Evolutionary conservation across 495 filamentous ascomycete species (phyloP).

Genomic region (Staphylotrichum longicolle): DNA sequence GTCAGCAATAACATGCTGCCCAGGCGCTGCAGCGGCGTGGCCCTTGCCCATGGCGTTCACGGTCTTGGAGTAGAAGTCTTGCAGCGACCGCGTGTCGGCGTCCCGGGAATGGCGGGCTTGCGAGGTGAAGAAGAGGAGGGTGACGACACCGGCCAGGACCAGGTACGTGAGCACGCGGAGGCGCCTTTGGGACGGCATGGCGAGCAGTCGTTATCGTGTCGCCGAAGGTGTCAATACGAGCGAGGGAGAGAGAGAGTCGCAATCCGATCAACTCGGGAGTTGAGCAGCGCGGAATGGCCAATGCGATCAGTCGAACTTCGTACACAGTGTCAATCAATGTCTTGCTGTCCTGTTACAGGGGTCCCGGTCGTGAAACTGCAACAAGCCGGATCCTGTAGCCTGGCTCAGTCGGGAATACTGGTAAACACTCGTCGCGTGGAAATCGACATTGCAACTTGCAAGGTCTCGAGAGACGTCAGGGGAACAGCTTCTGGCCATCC

Average conservation of each 20-base stretch:
- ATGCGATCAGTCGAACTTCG: too few relatives aligned
- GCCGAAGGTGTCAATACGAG: too few relatives aligned
- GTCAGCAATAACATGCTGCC: conserved; percentile 35
- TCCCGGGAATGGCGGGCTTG: conserved; percentile 38
- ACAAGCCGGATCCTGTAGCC: too few relatives aligned
- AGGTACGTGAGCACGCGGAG: conserved; percentile 58
- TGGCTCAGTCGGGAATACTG: too few relatives aligned
- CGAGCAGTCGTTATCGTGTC: conserved; percentile 20
- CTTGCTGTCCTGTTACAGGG: too few relatives aligned
- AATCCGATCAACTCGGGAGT: too few relatives aligned
- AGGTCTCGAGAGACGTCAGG: too few relatives aligned
- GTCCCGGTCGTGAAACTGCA: too few relatives aligned
- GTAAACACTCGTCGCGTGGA: background rate
- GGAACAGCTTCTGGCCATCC: too few relatives aligned
- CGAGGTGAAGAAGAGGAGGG: conserved; percentile 62
- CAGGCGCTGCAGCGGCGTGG: conserved; percentile 19
- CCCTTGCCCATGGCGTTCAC: conserved; percentile 45
- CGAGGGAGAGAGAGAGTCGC: too few relatives aligned
- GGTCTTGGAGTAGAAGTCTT: conserved; percentile 58
- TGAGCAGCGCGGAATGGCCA: too few relatives aligned
- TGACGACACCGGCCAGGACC: conserved; percentile 55
- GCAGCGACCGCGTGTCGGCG: conserved; percentile 38
- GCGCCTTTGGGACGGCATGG: conserved; percentile 71
- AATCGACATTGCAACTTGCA: background rate
- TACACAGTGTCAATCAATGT: too few relatives aligned